A percentile compares a stretch with the other conserved stretches of the same genome.
These are phyloP conservation scores for Tremellales sp. DNA, from an alignment of 1,284 basidiomycete species.

Conservation along the genomic window DNA sequence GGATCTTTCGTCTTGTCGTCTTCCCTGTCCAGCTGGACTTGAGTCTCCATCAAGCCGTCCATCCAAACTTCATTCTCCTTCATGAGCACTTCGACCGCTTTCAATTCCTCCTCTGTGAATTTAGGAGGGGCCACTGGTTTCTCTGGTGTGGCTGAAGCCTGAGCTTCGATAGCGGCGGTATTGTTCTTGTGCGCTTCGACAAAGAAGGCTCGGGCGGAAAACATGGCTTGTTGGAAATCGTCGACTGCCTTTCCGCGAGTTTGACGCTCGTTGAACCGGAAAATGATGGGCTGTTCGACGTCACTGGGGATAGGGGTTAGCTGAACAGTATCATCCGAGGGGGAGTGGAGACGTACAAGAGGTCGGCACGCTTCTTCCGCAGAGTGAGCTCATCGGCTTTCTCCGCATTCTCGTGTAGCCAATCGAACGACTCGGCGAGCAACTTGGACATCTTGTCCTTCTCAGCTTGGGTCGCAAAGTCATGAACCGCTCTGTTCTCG, in stretches of 20 bases:
- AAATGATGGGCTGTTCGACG: slow-evolving; percentile 74
- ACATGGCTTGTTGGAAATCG: slow-evolving; percentile 63
- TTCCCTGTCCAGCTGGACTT: slow-evolving; percentile 59
- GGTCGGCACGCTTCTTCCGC: slow-evolving; percentile 63
- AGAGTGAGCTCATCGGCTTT: slow-evolving; percentile 70
- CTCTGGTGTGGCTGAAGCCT: slow-evolving; percentile 24
- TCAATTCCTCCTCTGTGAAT: slow-evolving; percentile 77
- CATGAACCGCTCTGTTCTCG: slow-evolving; percentile 65
- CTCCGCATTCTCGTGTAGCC: slow-evolving; percentile 86
- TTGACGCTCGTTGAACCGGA: slow-evolving; percentile 80
- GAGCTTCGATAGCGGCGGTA: slow-evolving; percentile 55
- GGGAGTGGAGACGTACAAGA: slow-evolving; percentile 64
- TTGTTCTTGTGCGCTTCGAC: slow-evolving; percentile 64
- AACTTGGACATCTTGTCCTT: slow-evolving; percentile 61
- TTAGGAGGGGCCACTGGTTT: slow-evolving; percentile 60
- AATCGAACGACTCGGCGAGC: slow-evolving; percentile 67
- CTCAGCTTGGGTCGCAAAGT: slow-evolving; percentile 71
- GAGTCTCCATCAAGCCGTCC: slow-evolving; percentile 69
- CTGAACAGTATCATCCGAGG: neutral
- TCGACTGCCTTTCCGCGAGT: slow-evolving; percentile 60
- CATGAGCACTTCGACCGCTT: slow-evolving; percentile 65
- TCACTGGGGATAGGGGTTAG: slow-evolving; percentile 51
- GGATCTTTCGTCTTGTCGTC: slow-evolving; percentile 66
- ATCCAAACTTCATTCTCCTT: slow-evolving; percentile 77
- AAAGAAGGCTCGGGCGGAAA: slow-evolving; percentile 67